phyloP scores from a whole-genome alignment of 495 filamentous ascomycete species.

The Bacidia gigantensis region DNA sequence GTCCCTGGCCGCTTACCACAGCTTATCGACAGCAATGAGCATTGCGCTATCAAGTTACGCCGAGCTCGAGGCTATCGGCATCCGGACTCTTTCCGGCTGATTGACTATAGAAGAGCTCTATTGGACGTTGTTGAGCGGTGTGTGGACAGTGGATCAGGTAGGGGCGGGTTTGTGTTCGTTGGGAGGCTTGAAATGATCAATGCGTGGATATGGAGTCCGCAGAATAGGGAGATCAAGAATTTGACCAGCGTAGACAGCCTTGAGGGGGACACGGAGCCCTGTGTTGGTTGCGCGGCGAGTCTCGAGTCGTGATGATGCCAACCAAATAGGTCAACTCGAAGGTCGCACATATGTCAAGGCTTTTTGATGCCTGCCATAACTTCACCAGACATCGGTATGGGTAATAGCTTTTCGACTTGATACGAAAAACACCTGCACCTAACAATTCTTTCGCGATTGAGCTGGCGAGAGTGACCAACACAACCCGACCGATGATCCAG shows the following conservation, averaged over 20 bases:
- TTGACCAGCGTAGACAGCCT: slow-evolving; percentile 9
- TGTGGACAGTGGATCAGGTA: neutral
- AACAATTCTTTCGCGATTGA: too few species aligned
- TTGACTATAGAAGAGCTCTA: neutral
- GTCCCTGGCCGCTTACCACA: neutral
- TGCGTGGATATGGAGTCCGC: neutral
- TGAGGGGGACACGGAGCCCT: slow-evolving; percentile 14
- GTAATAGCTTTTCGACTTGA: too few species aligned
- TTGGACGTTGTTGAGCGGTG: neutral
- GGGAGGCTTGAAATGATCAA: neutral
- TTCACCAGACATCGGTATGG: too few species aligned
- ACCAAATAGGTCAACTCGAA: too few species aligned
- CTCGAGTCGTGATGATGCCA: too few species aligned
- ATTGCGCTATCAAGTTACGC: neutral
- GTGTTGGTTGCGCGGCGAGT: slow-evolving; percentile 15
- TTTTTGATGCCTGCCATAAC: too few species aligned
- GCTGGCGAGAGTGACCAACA: too few species aligned
- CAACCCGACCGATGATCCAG: too few species aligned
- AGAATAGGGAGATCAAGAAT: too few species aligned
- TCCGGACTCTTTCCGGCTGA: neutral
- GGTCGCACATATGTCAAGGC: too few species aligned
- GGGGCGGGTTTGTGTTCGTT: neutral
- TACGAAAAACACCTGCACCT: too few species aligned
- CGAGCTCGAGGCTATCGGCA: neutral
- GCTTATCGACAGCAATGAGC: neutral